Evolutionary conservation across 768 basidiomycete species (phyloP).

Genomic region (Tricholoma saponaceum): DNA sequence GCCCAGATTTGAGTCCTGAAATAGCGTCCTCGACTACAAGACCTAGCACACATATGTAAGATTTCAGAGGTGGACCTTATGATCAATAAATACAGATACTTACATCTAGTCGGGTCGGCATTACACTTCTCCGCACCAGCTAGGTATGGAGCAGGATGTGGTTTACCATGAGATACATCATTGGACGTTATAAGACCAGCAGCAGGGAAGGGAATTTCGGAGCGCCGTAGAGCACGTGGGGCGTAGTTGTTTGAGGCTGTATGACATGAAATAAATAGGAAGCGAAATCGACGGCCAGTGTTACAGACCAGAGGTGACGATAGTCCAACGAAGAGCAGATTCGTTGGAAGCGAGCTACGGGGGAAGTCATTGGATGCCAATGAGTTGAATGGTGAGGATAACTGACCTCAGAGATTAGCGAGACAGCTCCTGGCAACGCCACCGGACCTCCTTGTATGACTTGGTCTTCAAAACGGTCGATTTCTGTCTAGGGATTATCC

Average conservation of each 20-base stretch:
- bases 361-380: background rate
- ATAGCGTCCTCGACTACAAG: slow-evolving; percentile 91
- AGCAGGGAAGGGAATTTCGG: slow-evolving; percentile 55
- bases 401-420: slow-evolving; percentile 51
- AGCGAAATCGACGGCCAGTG: slow-evolving; percentile 3
- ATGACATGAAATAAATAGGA: slow-evolving; percentile 1
- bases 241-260: slow-evolving; percentile 75
- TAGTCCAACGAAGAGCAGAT: slow-evolving; percentile 59
- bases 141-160: slow-evolving; percentile 85
- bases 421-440: slow-evolving; percentile 61
- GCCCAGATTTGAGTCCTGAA: slow-evolving; percentile 72
- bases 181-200: slow-evolving; percentile 70
- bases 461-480: slow-evolving; percentile 73
- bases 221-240: slow-evolving; percentile 57
- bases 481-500: slow-evolving; percentile 46
- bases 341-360: slow-evolving; percentile 25
- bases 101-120: slow-evolving; percentile 57
- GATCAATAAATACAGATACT: slow-evolving; percentile 12
- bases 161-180: slow-evolving; percentile 72
- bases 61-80: background rate
- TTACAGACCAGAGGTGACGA: slow-evolving; percentile 71
- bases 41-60: slow-evolving; percentile 36
- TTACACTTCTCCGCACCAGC: slow-evolving; percentile 62
- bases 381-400: background rate
- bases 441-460: slow-evolving; percentile 63